These are phyloP conservation scores for Ophiorrhiza pumila DNA, from an alignment of 257 asterid genomes.

Conservation along the genomic window DNA sequence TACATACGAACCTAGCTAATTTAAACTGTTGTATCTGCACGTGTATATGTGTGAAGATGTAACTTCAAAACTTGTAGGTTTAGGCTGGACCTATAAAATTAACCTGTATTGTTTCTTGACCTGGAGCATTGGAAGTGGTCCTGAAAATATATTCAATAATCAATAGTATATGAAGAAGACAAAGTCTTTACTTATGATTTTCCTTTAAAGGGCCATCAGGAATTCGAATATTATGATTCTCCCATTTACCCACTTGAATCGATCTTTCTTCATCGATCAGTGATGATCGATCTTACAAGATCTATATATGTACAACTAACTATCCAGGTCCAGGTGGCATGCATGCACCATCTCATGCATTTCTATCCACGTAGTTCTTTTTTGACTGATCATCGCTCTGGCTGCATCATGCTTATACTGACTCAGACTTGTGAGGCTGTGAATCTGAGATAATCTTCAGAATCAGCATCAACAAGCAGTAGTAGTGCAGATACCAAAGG, in stretches of 20 bases:
- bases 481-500: neutral
- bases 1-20: no score
- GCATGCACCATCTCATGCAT: constrained; percentile 9
- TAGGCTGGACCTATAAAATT: neutral
- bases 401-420: neutral
- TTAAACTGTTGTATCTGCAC: no score
- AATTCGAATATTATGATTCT: neutral
- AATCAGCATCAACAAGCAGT: neutral
- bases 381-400: neutral
- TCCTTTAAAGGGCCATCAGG: neutral
- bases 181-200: neutral
- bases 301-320: no score
- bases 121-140: constrained; percentile 20
- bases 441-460: neutral
- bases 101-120: constrained; percentile 7
- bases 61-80: neutral
- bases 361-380: neutral
- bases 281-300: no score
- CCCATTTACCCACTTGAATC: neutral
- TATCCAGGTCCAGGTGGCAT: neutral
- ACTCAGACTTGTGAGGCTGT: constrained; percentile 22
- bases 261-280: no score
- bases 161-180: no score
- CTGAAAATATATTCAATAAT: constrained; percentile 10
- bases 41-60: neutral